These are phyloP conservation scores for Aethionema arabicum DNA, from an alignment of 345 rosid genomes.

Conservation along the genomic window DNA sequence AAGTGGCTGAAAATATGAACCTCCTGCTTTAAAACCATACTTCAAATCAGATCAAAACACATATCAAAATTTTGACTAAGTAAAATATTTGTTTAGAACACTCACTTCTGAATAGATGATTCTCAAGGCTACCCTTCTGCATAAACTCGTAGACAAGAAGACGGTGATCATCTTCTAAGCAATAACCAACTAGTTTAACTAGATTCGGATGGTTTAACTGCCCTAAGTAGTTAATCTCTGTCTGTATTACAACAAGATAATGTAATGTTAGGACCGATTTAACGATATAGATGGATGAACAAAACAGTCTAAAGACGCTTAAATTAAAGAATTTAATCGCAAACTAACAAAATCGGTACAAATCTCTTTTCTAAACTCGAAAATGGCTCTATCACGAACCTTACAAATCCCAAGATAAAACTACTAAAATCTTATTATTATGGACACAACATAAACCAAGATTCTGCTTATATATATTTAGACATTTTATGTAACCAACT, in stretches of 20 bases:
- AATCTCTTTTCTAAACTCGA: too few species aligned
- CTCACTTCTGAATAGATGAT: slow-evolving; percentile 91
- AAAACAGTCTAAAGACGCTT: too few species aligned
- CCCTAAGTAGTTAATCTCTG: slow-evolving; percentile 88
- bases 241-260: slow-evolving; percentile 42
- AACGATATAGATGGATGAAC: too few species aligned
- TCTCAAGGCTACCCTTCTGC: slow-evolving; percentile 95
- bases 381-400: too few species aligned
- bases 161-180: slow-evolving; percentile 92
- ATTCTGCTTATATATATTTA: too few species aligned
- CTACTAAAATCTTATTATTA: too few species aligned
- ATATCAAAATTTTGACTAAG: background rate
- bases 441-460: too few species aligned
- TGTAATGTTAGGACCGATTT: background rate
- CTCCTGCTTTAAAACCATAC: slow-evolving; percentile 50
- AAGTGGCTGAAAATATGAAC: slow-evolving; percentile 72
- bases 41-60: slow-evolving; percentile 11
- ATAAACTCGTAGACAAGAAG: slow-evolving; percentile 93
- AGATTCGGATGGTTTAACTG: slow-evolving; percentile 81
- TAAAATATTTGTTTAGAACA: slow-evolving; percentile 13
- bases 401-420: too few species aligned
- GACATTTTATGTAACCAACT: too few species aligned
- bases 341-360: background rate
- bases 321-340: slow-evolving; percentile 12
- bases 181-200: slow-evolving; percentile 82